Base-by-base conservation (phyloP, 345 rosid species). In the Arabidopsis suecica region DNA sequence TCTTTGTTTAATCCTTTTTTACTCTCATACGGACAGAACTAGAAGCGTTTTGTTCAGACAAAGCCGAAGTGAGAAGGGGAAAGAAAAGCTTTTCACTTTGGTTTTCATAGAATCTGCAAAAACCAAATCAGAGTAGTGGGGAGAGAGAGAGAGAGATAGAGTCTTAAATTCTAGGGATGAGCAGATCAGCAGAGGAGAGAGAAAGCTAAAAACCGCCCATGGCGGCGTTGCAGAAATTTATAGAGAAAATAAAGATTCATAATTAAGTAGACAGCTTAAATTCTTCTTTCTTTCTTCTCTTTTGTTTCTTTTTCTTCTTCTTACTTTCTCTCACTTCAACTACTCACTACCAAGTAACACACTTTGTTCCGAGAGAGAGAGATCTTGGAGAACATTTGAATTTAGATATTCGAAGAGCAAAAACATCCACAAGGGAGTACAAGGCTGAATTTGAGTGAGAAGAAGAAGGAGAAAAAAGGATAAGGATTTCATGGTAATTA, bases 141-240 rank as follows among this genome's bases (percentile, higher is more conserved):
- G 63, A 34, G 68, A 49, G 66, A 65, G 9, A 38, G 65, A 60
- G 23, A 60, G 72, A 67, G 75, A 2, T 23, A 23, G 23, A 75
- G 78, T 75, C 63, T 78, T 82, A 69, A 83, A 76, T 80, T 80
- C 42, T 58, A 30, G 80, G 80, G 76, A 71, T 80, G 75, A 68
- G 82, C 84, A 80, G 85, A 79, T n/a, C n/a, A n/a, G 79, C 62
- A 66, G 74, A 63, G 54, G 82, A 81, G 68, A 83, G 85, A 61
- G 81, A 80, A 74, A 71, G 37, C 76, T 73, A 58, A 77, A 75
- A 55, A 34, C 36, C 65, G 22, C 66, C 45, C 80, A 84, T 83
- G 91, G 87, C 96, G 91, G 96, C 96, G 87, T 82, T 84, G 96
- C 87, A 84, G 87, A 75, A 73, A 75, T 65, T 74, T 65, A 66